phyloP scores from a whole-genome alignment of 2,329 filamentous ascomycete genomes.

The Clarireedia sp. region DNA sequence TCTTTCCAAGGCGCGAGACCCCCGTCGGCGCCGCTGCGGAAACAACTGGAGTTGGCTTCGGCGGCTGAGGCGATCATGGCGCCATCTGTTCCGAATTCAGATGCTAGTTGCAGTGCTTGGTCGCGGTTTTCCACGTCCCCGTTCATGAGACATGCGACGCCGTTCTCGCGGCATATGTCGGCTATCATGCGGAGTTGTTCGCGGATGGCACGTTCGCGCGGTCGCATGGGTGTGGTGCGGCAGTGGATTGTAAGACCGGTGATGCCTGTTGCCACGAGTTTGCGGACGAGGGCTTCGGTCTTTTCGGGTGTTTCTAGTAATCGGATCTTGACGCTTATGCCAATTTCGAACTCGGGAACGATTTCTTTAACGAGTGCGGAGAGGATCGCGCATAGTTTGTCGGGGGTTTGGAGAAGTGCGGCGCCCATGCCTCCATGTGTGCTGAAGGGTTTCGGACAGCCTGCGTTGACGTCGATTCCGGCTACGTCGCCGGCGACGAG shows the following conservation, averaged over 20 bases:
- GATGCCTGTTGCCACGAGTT: slow-evolving; percentile 80
- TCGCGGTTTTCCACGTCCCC: slow-evolving; percentile 77
- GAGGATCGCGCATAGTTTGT: slow-evolving; percentile 75
- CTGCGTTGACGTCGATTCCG: slow-evolving; percentile 94
- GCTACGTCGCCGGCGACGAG: slow-evolving; percentile 81
- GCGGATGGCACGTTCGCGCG: slow-evolving; percentile 77
- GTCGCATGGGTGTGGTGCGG: slow-evolving; percentile 91
- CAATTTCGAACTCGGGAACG: slow-evolving; percentile 70
- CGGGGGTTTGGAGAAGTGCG: slow-evolving; percentile 76
- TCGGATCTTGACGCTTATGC: slow-evolving; percentile 95
- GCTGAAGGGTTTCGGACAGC: slow-evolving; percentile 96
- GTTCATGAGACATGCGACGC: slow-evolving; percentile 92
- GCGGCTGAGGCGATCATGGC: slow-evolving; percentile 96
- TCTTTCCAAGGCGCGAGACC: slow-evolving; percentile 68
- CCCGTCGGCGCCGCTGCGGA: slow-evolving; percentile 61
- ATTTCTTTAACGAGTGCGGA: slow-evolving; percentile 75
- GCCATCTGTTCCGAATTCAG: slow-evolving; percentile 79
- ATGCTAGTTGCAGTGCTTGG: slow-evolving; percentile 61
- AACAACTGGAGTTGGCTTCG: slow-evolving; percentile 85
- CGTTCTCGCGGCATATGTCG: slow-evolving; percentile 69
- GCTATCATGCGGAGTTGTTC: slow-evolving; percentile 80
- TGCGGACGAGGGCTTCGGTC: slow-evolving; percentile 69
- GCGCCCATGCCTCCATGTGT: slow-evolving; percentile 94
- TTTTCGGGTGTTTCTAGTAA: slow-evolving; percentile 68
- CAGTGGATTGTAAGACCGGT: slow-evolving; percentile 90